These are phyloP conservation scores for Beauveria varroae DNA, from an alignment of 2,329 filamentous ascomycete genomes.

Conservation along the genomic window DNA sequence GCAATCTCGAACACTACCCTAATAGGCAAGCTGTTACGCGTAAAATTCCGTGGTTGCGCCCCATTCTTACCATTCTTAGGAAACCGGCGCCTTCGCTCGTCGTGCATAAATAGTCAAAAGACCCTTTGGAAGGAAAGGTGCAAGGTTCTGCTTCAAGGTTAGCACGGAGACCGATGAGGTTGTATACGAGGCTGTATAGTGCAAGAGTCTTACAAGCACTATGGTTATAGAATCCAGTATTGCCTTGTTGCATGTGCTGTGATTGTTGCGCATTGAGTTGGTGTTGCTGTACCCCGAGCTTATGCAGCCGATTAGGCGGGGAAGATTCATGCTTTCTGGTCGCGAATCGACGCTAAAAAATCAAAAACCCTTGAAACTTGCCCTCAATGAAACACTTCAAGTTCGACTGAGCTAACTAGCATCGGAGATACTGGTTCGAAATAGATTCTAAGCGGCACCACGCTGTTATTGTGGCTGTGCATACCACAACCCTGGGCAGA, in stretches of 20 bases:
- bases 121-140: neutral
- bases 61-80: neutral
- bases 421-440: too few species aligned
- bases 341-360: too few species aligned
- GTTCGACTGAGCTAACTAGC: too few species aligned
- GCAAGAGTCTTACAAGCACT: neutral
- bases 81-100: neutral
- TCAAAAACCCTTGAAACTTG: too few species aligned
- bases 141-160: neutral
- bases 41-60: neutral
- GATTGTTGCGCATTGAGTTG: too few species aligned
- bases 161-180: slow-evolving; percentile 4
- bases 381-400: too few species aligned
- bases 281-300: too few species aligned
- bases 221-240: neutral
- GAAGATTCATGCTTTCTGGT: too few species aligned
- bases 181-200: neutral
- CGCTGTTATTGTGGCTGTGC: too few species aligned
- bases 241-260: neutral
- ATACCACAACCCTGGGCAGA: too few species aligned
- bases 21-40: slow-evolving; percentile 6
- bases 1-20: slow-evolving; percentile 7
- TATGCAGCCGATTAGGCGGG: too few species aligned
- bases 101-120: neutral
- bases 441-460: too few species aligned